Conservation (phyloP, 352 stramenopile species). For the Pelagophyceae sp. region DNA sequence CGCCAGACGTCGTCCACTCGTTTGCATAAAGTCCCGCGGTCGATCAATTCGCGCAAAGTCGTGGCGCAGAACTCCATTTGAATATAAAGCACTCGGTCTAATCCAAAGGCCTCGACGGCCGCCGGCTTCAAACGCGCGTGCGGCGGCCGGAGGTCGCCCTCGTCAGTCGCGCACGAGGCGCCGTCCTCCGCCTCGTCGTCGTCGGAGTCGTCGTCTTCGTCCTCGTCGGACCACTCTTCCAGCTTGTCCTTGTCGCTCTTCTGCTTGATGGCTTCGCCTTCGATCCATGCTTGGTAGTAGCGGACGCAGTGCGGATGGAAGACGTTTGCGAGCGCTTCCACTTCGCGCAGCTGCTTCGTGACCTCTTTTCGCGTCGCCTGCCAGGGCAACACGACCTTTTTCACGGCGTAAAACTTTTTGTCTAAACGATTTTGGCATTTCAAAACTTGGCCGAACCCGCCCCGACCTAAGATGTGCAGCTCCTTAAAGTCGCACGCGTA, state of each 20-base stretch:
- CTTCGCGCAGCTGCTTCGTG: slow-evolving; percentile 47
- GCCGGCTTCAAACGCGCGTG: neutral
- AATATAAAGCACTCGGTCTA: slow-evolving; percentile 57
- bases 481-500: slow-evolving; percentile 62
- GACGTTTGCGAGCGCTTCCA: slow-evolving; percentile 67
- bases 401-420: slow-evolving; percentile 61
- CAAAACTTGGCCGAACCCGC: slow-evolving; percentile 85
- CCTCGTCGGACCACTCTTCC: slow-evolving; percentile 56
- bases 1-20: slow-evolving; percentile 73
- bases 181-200: slow-evolving; percentile 33
- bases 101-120: neutral
- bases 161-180: slow-evolving; percentile 39
- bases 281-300: slow-evolving; percentile 69
- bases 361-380: neutral
- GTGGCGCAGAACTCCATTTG: slow-evolving; percentile 94
- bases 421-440: slow-evolving; percentile 83
- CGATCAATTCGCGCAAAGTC: slow-evolving; percentile 83
- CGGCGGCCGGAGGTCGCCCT: neutral
- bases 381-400: slow-evolving; percentile 14
- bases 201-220: slow-evolving; percentile 50
- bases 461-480: slow-evolving; percentile 66
- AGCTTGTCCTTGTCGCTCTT: neutral
- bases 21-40: slow-evolving; percentile 67
- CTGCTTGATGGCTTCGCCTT: slow-evolving; percentile 50
- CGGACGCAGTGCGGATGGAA: slow-evolving; percentile 68